Base-by-base conservation (phyloP, 208 protist genomes). In the Trypanosoma brucei region DNA sequence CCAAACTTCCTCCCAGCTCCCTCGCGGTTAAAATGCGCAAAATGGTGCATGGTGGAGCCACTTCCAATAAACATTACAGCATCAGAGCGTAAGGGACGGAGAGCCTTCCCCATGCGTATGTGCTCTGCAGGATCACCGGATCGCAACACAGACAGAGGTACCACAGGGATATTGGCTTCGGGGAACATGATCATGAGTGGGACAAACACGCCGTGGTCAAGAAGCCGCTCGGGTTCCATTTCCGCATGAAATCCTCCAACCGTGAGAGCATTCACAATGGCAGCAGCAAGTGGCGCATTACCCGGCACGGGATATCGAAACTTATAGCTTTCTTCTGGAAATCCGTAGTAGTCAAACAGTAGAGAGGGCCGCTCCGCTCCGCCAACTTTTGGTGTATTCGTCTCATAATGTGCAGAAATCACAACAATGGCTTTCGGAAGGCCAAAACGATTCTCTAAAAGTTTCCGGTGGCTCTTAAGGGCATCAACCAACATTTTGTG, bases 341-440 rank as follows among this genome's bases (percentile, higher is more conserved):
- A 98, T 33, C 91, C 91, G 59, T 70, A 67, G 70, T 93, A 98
- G 72, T 98, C 94, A 76, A 93, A 96, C 44, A 90, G 63, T 62
- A 93, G 71, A 42, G 50, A 58, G 3, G 76, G 77, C 13, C 55
- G 30, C 35, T 37, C 0, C 13, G 45, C 58, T 2, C 62, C 78
- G 55, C 73, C 78, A 5, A 94, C 73, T 50, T 74, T 56, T n/a
- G 76, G 44, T 37, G 60, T 34, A 30, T 34, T 3, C 34, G 70
- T 80, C 52, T 94, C 68, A 76, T 93, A 96, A 66, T 97, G 93
- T 31, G 88, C 93, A 14, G 82, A 88, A 6, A 97, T 71, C 3
- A 91, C 72, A 3, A 88, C 71, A 35, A 97, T 88, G 5, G 77
- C 84, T 13, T 66, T 78, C 38, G 84, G 86, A 33, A 70, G 48